Base-by-base conservation (phyloP, 305 asterid species). In the Fraxinus ornus region DNA sequence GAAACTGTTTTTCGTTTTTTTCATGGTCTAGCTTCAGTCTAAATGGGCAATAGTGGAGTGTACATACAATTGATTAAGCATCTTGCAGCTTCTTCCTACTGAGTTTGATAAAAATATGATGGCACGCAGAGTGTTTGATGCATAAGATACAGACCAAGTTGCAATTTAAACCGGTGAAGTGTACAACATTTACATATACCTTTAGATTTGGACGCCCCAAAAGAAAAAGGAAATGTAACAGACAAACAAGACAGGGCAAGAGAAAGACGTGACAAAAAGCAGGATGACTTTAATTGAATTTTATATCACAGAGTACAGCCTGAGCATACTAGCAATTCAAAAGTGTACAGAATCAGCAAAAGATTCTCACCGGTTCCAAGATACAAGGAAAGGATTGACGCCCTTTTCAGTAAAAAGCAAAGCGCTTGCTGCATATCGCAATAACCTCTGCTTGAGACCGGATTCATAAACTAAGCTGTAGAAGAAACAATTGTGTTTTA, bases 321-420 rank as follows among this genome's bases (percentile, higher is more conserved):
- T 57, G n/a, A 76, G 76, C 12, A 41, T 21, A 66, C 78, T 72
- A 78, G 22, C 73, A 62, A 74, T 32, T 68, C 60, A 52, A 37
- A 47, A 37, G 41, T 80, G 52, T 39, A 52, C 22, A 28, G 70
- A 72, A 55, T 77, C 78, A 83, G 79, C 35, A 83, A 77, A 82
- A 83, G 78, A 82, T 55, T 78, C 91, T 85, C 77, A 94, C 98
- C 98, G 97, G 70, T 96, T 96, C 99, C 98, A 96, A 49, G 98
- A 92, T 73, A 96, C 94, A 79, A 94, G 97, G 90, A 91, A 92
- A 86, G 97, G 94, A 85, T 93, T 92, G 80, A 96, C 98, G 79
- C 98, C 97, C 92, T 91, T 96, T 83, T 96, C 99, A 12, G 99
- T 96, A 85, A 96, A 96, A 86, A 96, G 98, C 90, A 96, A 91